Evolutionary conservation across 1,284 basidiomycete genomes (phyloP), one percentile per base, ranked within the genome.

Genomic region (Earliella scabrosa): DNA sequence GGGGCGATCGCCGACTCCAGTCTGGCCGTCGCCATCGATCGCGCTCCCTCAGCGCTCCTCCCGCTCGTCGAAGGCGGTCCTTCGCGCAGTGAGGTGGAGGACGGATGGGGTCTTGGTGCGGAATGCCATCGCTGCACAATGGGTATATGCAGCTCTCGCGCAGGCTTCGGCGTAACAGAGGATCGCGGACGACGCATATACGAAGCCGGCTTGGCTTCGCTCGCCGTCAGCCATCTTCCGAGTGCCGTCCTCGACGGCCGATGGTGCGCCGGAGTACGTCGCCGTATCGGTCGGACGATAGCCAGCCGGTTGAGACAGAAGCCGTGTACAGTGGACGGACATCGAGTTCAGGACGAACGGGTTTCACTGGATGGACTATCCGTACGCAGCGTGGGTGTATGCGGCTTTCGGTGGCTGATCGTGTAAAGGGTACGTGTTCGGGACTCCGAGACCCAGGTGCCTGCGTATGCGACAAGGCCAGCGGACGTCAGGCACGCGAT

Each of bases 371-470:
- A 90, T 79, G 2, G 82, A 72, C 89, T 90, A 93, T 43, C 77
- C 75, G 67, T 81, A 93, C 36, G 77, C 74, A 62, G 81, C 64
- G 66, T 77, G 75, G 43, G 83, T 68, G 54, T 87, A 82, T 32
- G 87, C 87, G 53, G 91, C n/a, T 80, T 75, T 73, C 27, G 89
- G 86, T 45, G 82, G 79, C 72, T 91, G n/a, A n/a, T n/a, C n/a
- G n/a, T n/a, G n/a, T n/a, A n/a, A n/a, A n/a, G n/a, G 89, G 40
- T 77, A 77, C 34, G 71, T 59, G 23, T 88, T 75, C 53, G 70
- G 75, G 46, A 88, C 75, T n/a, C n/a, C n/a, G n/a, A n/a, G 4
- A 48, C n/a, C n/a, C n/a, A 45, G 44, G 72, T 71, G 32, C 78
- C 71, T 39, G 77, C 76, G 41, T 63, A 68, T 31, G 70, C 73